Base-by-base conservation (phyloP, 1,284 basidiomycete species). In the Fomes fomentarius region DNA sequence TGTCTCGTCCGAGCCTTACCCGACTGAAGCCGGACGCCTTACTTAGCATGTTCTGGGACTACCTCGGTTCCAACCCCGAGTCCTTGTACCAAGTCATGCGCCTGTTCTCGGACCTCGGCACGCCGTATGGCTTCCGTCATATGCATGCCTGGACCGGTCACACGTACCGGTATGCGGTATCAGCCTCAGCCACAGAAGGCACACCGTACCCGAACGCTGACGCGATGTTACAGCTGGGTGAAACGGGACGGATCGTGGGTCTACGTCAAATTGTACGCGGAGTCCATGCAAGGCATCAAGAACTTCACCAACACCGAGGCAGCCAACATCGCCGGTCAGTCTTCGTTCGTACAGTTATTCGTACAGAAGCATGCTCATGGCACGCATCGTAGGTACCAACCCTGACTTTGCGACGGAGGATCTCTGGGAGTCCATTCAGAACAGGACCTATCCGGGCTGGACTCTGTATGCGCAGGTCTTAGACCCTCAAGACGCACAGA, bases 111-210 rank as follows among this genome's bases (percentile, higher is more conserved):
- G 95, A 97, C 73, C 89, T 93, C 65, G 95, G 94, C 47, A 95
- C 91, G 48, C 94, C 95, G 10, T 82, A 91, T 60, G 91, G 90
- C 14, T 92, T 80, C 74, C 84, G 90, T 69, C 77, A 86, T 62
- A 80, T 87, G 84, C 85, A 96, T 71, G 94, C 91, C 8, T 96
- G 93, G 79, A 89, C 88, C 39, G 93, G 94, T 2, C 93, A 96
- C 76, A 89, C 93, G 19, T 89, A 84, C 80, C 54, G 66, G 68
- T 69, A 49, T 35, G 60, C 12, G 6, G 6, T 12, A 30, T 30
- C 28, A 12, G 28, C 28, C n/a, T n/a, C n/a, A n/a, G n/a, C n/a
- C n/a, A n/a, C n/a, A n/a, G n/a, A n/a, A n/a, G n/a, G n/a, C n/a
- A n/a, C n/a, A n/a, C n/a, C n/a, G n/a, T n/a, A n/a, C n/a, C n/a